Conservation (phyloP, 1,284 basidiomycete species). For the Ceratobasidium sp. region DNA sequence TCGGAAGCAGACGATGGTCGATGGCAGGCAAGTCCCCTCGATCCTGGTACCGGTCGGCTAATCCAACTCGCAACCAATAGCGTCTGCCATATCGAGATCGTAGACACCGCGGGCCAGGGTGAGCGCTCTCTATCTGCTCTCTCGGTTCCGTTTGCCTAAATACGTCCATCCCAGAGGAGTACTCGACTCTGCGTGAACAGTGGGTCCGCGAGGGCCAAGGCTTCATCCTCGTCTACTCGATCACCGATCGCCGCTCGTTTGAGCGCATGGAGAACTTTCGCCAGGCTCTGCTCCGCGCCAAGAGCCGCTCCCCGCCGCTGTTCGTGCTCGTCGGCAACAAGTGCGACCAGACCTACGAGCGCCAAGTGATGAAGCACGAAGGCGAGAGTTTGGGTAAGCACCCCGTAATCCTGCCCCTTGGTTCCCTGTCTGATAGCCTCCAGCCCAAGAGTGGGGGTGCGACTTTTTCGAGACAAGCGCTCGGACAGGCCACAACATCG, state of each 20-base stretch:
- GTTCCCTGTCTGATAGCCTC: slow-evolving; percentile 23
- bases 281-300: slow-evolving; percentile 41
- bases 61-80: slow-evolving; percentile 16
- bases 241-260: slow-evolving; percentile 46
- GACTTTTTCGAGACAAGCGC: slow-evolving; percentile 45
- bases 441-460: slow-evolving; percentile 43
- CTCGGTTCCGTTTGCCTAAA: slow-evolving; percentile 35
- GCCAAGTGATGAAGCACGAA: slow-evolving; percentile 43
- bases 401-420: background rate
- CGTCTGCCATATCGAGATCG: slow-evolving; percentile 50
- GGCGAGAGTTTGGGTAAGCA: slow-evolving; percentile 32
- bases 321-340: slow-evolving; percentile 47
- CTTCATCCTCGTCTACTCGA: slow-evolving; percentile 47
- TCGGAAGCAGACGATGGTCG: slow-evolving; percentile 54
- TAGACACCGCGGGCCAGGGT: slow-evolving; percentile 54
- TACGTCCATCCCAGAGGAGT: slow-evolving; percentile 41
- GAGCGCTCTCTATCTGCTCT: slow-evolving; percentile 31
- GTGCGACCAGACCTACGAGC: slow-evolving; percentile 44
- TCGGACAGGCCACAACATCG: slow-evolving; percentile 44
- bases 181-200: slow-evolving; percentile 46
- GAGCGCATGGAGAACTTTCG: slow-evolving; percentile 41
- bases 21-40: slow-evolving; percentile 54
- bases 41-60: slow-evolving; percentile 4
- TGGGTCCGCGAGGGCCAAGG: slow-evolving; percentile 46
- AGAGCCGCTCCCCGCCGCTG: slow-evolving; percentile 27